Percentiles rank a stretch among this genome's conserved stretches.
Evolutionary conservation across 2,329 filamentous ascomycete genomes (phyloP).

Genomic region (Penicillium sp.): DNA sequence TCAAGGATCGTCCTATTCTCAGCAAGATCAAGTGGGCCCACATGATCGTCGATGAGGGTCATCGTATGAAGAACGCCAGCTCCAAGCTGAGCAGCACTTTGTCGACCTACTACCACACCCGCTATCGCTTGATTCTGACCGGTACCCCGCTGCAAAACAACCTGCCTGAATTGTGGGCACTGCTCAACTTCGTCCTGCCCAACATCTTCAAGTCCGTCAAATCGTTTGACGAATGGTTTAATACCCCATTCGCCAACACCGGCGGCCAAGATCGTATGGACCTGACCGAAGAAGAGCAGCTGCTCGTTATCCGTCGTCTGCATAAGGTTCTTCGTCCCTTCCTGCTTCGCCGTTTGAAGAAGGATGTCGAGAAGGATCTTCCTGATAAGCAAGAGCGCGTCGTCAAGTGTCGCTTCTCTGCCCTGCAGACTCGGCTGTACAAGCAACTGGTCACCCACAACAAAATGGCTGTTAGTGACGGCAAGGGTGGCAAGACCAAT

Average conservation of each 20-base stretch:
- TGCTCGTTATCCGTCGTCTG: constrained; percentile 95
- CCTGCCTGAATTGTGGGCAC: constrained; percentile 91
- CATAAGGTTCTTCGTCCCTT: constrained; percentile 98
- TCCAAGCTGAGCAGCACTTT: constrained; percentile 96
- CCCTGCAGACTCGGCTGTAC: constrained; percentile 90
- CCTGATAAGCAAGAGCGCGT: constrained; percentile 99
- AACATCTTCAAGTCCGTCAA: constrained; percentile 99
- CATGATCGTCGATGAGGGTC: constrained; percentile 99
- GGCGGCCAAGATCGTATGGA: constrained; percentile 99
- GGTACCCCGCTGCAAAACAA: constrained; percentile 98
- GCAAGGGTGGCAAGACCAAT: constrained; percentile 91
- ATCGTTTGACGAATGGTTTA: constrained; percentile 99
- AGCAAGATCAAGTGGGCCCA: constrained; percentile 99
- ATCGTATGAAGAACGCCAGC: constrained; percentile 98
- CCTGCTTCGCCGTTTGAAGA: constrained; percentile 97
- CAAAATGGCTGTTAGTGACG: constrained; percentile 90
- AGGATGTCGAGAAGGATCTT: constrained; percentile 98
- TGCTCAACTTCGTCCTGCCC: constrained; percentile 97
- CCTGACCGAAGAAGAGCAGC: constrained; percentile 97
- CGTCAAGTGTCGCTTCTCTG: constrained; percentile 98
- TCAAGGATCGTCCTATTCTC: constrained; percentile 93
- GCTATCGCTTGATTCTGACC: constrained; percentile 94
- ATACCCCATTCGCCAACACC: constrained; percentile 98
- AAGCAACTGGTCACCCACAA: constrained; percentile 98
- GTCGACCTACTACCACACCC: constrained; percentile 90